Percentiles rank a stretch among this genome's conserved stretches.
Conservation (phyloP, 306 rosid genomes). For the Sicyos edulis region DNA sequence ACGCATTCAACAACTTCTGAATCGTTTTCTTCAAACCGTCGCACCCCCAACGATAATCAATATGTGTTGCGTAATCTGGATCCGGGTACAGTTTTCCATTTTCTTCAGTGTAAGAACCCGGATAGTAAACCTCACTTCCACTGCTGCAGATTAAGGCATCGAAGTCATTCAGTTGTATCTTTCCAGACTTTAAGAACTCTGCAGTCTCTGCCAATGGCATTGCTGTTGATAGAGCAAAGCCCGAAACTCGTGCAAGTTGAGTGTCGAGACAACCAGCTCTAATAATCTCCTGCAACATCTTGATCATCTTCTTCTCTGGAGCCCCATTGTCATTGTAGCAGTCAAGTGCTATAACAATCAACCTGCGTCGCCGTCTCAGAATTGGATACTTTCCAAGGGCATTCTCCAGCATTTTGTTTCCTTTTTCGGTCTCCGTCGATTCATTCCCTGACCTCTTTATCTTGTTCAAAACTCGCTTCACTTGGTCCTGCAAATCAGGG, state of each 20-base stretch:
- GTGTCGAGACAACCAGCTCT: constrained; percentile 46
- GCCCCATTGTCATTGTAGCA: constrained; percentile 42
- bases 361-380: constrained; percentile 48
- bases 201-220: constrained; percentile 51
- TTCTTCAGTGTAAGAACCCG: constrained; percentile 33
- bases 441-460: constrained; percentile 38
- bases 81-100: constrained; percentile 51
- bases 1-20: constrained; percentile 42
- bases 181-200: constrained; percentile 48
- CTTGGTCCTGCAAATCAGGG: constrained; percentile 57
- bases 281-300: constrained; percentile 41
- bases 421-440: constrained; percentile 28
- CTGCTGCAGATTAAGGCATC: constrained; percentile 60
- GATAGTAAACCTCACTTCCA: constrained; percentile 62
- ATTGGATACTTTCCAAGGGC: constrained; percentile 45
- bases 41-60: constrained; percentile 59
- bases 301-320: constrained; percentile 47
- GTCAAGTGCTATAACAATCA: constrained; percentile 57
- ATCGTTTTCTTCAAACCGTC: constrained; percentile 58
- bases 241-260: constrained; percentile 42
- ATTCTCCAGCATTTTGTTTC: constrained; percentile 36
- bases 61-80: constrained; percentile 58
- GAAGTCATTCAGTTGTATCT: constrained; percentile 41
- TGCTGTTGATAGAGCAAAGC: constrained; percentile 59
- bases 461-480: constrained; percentile 50